phyloP scores from a whole-genome alignment of 352 stramenopile genomes.

The Globisporangium mamillatum region DNA sequence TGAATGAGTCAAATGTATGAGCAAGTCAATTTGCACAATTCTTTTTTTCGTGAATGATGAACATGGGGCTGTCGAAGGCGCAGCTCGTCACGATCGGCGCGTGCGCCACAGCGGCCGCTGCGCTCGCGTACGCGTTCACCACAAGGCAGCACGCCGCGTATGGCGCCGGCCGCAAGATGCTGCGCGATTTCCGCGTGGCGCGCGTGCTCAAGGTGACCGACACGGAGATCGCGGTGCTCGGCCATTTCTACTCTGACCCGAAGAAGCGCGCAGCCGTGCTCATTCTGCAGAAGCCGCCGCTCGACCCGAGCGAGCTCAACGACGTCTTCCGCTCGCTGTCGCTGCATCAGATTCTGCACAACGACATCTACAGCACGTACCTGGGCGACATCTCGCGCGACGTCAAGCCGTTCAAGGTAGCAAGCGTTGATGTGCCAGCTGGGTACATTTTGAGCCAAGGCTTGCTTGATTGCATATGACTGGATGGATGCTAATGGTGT shows the following conservation, averaged over 20 bases:
- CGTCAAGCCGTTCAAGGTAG: slow-evolving; percentile 74
- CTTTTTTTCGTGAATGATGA: not conserved
- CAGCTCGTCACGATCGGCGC: slow-evolving; percentile 23
- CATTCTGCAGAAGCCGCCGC: slow-evolving; percentile 57
- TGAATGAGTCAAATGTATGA: not conserved
- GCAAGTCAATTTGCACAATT: not conserved
- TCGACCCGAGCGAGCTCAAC: slow-evolving; percentile 46
- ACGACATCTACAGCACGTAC: slow-evolving; percentile 85
- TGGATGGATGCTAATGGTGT: not conserved
- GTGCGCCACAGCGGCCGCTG: slow-evolving; percentile 24
- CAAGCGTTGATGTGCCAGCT: not conserved
- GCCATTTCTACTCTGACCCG: slow-evolving; percentile 62
- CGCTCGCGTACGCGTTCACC: slow-evolving; percentile 34
- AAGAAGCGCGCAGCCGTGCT: slow-evolving; percentile 64
- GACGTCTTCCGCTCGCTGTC: slow-evolving; percentile 53
- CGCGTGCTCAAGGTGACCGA: slow-evolving; percentile 68
- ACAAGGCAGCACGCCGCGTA: slow-evolving; percentile 24
- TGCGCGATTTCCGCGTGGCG: slow-evolving; percentile 58
- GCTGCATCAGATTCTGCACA: slow-evolving; percentile 64
- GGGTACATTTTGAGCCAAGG: too few relatives aligned
- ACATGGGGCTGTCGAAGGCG: not conserved
- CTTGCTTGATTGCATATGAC: not conserved
- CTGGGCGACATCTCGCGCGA: slow-evolving; percentile 61
- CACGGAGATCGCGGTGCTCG: slow-evolving; percentile 62
- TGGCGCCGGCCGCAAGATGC: slow-evolving; percentile 32